Evolutionary conservation across 2,329 filamentous ascomycete species (phyloP).

Genomic region (Cercospora zeina): DNA sequence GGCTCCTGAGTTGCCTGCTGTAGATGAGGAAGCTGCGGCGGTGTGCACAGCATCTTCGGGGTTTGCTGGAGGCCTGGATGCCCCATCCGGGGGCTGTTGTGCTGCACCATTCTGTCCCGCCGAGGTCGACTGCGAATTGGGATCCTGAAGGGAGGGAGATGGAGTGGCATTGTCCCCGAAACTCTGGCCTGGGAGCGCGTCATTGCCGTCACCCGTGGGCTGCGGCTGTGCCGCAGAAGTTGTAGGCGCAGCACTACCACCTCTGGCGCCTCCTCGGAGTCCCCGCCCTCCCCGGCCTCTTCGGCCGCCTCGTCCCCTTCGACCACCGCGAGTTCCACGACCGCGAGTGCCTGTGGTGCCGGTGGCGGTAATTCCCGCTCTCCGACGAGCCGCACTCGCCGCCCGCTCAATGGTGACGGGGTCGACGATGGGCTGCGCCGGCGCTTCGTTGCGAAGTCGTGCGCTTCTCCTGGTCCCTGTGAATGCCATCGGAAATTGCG

Average conservation of each 20-base stretch:
- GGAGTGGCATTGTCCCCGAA: not conserved
- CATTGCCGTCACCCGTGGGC: not conserved
- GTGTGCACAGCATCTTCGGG: not conserved
- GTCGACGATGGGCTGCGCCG: not conserved
- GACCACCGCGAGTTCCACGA: not conserved
- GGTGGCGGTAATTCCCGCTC: not conserved
- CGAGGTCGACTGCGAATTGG: not conserved
- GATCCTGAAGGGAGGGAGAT: not conserved
- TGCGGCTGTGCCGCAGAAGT: not conserved
- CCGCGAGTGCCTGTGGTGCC: not conserved
- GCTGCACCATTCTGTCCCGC: not conserved
- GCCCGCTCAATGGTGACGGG: constrained; percentile 2
- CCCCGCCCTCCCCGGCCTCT: not conserved
- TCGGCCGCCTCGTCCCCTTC: not conserved
- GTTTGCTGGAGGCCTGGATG: not conserved
- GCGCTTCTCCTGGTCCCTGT: not conserved
- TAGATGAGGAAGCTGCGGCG: not conserved
- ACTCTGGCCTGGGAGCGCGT: not conserved
- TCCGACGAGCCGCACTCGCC: constrained; percentile 3
- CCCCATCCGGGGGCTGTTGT: not conserved
- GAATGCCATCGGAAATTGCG: not conserved
- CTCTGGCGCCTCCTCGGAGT: not conserved
- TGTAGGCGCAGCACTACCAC: not conserved
- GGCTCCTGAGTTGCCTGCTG: not conserved
- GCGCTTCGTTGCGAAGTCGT: not conserved